Conservation (phyloP, 805 yeast genomes). For the Candida andamanensis region DNA sequence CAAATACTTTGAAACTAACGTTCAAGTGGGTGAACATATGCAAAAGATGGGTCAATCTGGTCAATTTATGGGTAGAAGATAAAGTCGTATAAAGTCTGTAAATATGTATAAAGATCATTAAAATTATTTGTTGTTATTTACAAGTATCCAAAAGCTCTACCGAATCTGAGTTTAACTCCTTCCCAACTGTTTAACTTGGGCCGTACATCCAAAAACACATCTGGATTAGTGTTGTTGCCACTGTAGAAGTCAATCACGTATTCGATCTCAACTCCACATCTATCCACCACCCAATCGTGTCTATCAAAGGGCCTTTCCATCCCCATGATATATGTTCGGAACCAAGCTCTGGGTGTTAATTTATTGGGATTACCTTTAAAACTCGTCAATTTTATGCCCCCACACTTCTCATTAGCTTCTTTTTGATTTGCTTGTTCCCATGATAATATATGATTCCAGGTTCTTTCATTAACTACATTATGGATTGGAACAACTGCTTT, state of each 20-base stretch:
- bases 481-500: slow-evolving; percentile 88
- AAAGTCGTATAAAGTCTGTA: slow-evolving; percentile 5
- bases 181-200: slow-evolving; percentile 83
- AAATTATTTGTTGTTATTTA: slow-evolving; percentile 2
- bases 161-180: slow-evolving; percentile 68
- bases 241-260: slow-evolving; percentile 91
- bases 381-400: slow-evolving; percentile 78
- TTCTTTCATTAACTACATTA: slow-evolving; percentile 87
- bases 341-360: slow-evolving; percentile 80
- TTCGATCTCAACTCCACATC: slow-evolving; percentile 80
- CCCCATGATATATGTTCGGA: slow-evolving; percentile 61
- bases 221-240: slow-evolving; percentile 41
- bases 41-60: slow-evolving; percentile 44
- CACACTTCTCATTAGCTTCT: slow-evolving; percentile 49
- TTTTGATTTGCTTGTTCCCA: slow-evolving; percentile 72
- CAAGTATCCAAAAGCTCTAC: slow-evolving; percentile 37
- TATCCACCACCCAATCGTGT: slow-evolving; percentile 87
- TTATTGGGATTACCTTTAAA: slow-evolving; percentile 87
- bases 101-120: slow-evolving; percentile 5
- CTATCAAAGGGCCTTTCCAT: slow-evolving; percentile 84
- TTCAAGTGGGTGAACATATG: slow-evolving; percentile 82
- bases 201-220: slow-evolving; percentile 82
- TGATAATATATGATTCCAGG: slow-evolving; percentile 75
- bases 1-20: slow-evolving; percentile 90
- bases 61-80: slow-evolving; percentile 37